phyloP scores from a whole-genome alignment of 371 early-diverging fungal genomes.

The Synchytrium microbalum region DNA sequence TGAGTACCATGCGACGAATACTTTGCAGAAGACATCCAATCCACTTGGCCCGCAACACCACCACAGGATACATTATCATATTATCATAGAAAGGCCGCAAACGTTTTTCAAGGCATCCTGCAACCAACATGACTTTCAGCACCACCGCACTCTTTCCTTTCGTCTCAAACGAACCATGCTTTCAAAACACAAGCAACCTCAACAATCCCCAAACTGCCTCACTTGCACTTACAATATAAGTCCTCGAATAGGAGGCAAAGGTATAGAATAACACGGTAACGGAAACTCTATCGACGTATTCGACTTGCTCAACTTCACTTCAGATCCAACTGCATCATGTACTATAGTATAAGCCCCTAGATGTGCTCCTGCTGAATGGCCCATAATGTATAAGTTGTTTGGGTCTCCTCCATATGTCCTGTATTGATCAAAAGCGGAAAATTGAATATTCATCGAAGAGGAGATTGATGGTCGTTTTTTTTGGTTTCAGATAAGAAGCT shows the following conservation, averaged over 20 bases:
- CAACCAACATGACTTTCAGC: too few species aligned
- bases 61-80: too few species aligned
- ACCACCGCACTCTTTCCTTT: too few species aligned
- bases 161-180: too few species aligned
- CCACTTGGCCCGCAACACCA: constrained; percentile 3
- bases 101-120: too few species aligned
- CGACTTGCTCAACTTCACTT: not conserved
- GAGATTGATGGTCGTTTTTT: constrained; percentile 23
- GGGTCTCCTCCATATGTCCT: constrained; percentile 37
- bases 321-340: constrained; percentile 15
- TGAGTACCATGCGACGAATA: not conserved
- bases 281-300: not conserved
- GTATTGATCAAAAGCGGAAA: constrained; percentile 5
- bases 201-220: too few species aligned
- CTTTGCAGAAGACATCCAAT: not conserved
- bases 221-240: constrained; percentile 19
- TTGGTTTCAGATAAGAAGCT: not conserved
- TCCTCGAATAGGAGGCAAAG: constrained; percentile 14
- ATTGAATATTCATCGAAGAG: constrained; percentile 19
- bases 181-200: too few species aligned
- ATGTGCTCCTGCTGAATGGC: constrained; percentile 41
- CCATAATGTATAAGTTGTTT: constrained; percentile 52
- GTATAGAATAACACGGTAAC: constrained; percentile 6
- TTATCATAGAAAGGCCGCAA: too few species aligned
- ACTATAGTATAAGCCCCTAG: constrained; percentile 19